A percentile compares a stretch with the other conserved stretches of the same genome.
These are phyloP conservation scores for Colletotrichum sp. DNA, from an alignment of 2,329 filamentous ascomycete genomes.

Conservation along the genomic window DNA sequence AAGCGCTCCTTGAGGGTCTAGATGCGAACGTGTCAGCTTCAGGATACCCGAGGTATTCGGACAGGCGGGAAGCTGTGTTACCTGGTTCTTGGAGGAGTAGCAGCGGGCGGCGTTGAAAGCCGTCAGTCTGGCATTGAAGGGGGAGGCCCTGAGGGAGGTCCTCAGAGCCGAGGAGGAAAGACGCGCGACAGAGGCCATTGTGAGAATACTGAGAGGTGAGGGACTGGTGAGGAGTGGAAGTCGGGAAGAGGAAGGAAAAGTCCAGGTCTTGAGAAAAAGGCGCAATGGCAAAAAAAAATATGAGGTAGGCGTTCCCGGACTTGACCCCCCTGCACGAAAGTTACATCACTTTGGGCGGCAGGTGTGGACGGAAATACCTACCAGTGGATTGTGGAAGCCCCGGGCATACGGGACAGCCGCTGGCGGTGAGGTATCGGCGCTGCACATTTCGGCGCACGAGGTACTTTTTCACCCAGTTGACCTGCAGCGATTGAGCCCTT, in stretches of 20 bases:
- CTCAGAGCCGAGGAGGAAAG: conserved; percentile 83
- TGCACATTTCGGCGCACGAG: neutral
- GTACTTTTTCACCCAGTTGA: conserved; percentile 7
- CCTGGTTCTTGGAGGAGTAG: conserved; percentile 94
- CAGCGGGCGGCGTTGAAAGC: conserved; percentile 84
- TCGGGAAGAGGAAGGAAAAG: conserved; percentile 29
- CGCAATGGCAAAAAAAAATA: conserved; percentile 25
- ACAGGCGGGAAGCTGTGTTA: conserved; percentile 44
- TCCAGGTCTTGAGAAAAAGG: conserved; percentile 25
- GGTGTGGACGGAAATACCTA: conserved; percentile 18
- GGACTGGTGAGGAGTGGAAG: conserved; percentile 31
- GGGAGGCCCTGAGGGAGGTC: conserved; percentile 71
- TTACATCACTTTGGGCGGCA: conserved; percentile 13
- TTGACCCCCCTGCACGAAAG: conserved; percentile 15
- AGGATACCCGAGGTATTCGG: conserved; percentile 19
- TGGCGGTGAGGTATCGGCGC: conserved; percentile 1
- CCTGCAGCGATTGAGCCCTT: neutral
- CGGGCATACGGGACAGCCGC: conserved; percentile 11
- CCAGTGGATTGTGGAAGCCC: neutral
- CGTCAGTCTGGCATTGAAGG: conserved; percentile 70
- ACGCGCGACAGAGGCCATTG: conserved; percentile 86
- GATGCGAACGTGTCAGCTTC: conserved; percentile 24
- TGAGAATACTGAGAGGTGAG: conserved; percentile 33
- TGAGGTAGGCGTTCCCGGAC: conserved; percentile 20
- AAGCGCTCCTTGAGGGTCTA: conserved; percentile 98